Base-by-base conservation (phyloP, 192 early-diverging fungal genomes). In the Mortierella antarctica region DNA sequence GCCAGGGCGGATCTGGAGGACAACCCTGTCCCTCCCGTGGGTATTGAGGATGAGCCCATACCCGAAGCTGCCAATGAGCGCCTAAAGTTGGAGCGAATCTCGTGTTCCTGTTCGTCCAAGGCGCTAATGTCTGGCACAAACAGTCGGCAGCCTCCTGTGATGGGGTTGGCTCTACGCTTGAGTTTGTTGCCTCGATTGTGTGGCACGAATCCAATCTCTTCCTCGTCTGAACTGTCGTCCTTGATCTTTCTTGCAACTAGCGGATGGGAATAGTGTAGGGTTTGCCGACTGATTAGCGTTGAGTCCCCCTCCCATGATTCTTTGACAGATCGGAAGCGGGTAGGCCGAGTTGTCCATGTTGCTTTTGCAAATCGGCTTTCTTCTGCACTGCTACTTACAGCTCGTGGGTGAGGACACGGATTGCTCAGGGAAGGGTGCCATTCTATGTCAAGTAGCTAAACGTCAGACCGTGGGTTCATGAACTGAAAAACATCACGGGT, bases 121-220 rank as follows among this genome's bases (percentile, higher is more conserved):
- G 70, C 71, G 77, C 17, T 41, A 65, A 62, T 48, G 11, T 86
- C 82, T 15, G 87, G 76, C 21, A 86, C 73, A 48, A 72, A n/a
- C 49, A 90, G 80, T 52, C 83, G 86, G 55, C 77, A 79, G 12
- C 85, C 86, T 48, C 86, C 83, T 44, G 76, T 73, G 45, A 85
- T 73, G 20, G 61, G 60, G 50, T 82, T 76, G 0, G 87, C 78
- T 55, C 82, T 82, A 71, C 85, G 70, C 66, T 93, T 93, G 66
- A 93, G 86, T 83, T 93, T 93, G 81, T 93, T 87, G 49, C 91
- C 91, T 9, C 91, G 77, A 71, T 93, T 93, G 65, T 90, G 89
- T 41, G 91, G 90, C 41, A 85, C 83, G 1, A 88, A 63, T 47
- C 89, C 89, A 54, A 87, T 68, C 54, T 85, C 84, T 58, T 82